Evolutionary conservation across 2,329 filamentous ascomycete species (phyloP), one percentile per base, ranked within the genome.

Genomic region (Calonectria pseudoreteaudii): DNA sequence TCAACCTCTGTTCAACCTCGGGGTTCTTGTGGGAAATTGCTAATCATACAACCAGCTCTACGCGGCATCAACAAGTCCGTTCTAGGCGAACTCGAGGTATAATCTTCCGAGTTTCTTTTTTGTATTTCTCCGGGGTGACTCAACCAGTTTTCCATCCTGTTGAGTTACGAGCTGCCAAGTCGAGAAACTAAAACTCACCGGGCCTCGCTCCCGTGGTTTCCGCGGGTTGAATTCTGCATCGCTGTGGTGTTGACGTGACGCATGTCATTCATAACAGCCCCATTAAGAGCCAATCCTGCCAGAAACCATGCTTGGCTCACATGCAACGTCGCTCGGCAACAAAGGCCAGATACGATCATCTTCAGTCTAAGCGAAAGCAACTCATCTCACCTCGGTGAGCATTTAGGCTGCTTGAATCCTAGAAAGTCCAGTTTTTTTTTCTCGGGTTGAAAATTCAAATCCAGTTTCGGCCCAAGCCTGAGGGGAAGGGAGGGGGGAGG

Each of bases 281-380:
- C 38, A 41, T 62, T 44, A 62, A 62, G 56, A 6, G 36, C 36
- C 13, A 62, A 26, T 62, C 34, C 34, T 41, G 36, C 56, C 23
- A 38, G 11, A 41, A 62, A 62, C 36, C 56, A 62, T 28, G 56
- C 26, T 38, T 41, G 38, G 56, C 56, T 62, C 26, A 41, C 60
- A 65, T 65, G 60, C 60, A 65, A 65, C 60, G 56, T 41, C 56
- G 23, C 56, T 62, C 56, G 56, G 56, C 56, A 62, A 41, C 56
- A 62, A 62, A 62, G 18, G 3, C 36, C 56, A 62, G 56, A 62
- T 62, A 62, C 56, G 56, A 62, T 62, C 26, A 34, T 38, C 18
- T 31, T 47, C 20, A 47, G 26, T 23, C 60, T 65, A 65, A 65
- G 60, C 60, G 60, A 65, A 65, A 65, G 60, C 38, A 49, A 65